Evolutionary conservation across 768 basidiomycete species (phyloP).

Genomic region (Rhizopogon vulgaris): DNA sequence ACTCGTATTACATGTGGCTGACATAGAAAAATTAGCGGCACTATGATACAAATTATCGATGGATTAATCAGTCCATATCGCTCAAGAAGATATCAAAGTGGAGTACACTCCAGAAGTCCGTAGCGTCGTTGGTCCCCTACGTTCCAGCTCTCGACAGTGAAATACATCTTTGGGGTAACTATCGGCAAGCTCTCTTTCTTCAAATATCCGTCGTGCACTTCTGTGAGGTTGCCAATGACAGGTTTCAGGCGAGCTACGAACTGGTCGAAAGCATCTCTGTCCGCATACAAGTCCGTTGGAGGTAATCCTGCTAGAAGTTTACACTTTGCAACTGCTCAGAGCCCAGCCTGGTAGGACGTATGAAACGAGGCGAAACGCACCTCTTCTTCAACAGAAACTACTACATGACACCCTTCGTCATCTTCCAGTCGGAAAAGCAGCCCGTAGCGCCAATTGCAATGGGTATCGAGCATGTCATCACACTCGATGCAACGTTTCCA

Average conservation of each 20-base stretch:
- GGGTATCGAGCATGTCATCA: slow-evolving; percentile 45
- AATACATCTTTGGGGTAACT: slow-evolving; percentile 20
- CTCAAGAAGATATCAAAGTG: slow-evolving; percentile 1
- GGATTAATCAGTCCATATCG: background rate
- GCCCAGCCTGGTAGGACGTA: background rate
- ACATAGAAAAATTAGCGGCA: background rate
- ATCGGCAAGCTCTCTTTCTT: slow-evolving; percentile 13
- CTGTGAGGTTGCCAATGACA: slow-evolving; percentile 41
- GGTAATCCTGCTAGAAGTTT: background rate
- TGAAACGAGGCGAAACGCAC: slow-evolving; percentile 16
- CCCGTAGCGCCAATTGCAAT: slow-evolving; percentile 41
- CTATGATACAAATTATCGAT: background rate
- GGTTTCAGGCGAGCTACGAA: slow-evolving; percentile 38
- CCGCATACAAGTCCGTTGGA: slow-evolving; percentile 36
- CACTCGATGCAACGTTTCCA: slow-evolving; percentile 46
- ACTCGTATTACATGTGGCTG: background rate
- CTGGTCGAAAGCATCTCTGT: slow-evolving; percentile 29
- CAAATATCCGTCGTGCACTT: slow-evolving; percentile 31
- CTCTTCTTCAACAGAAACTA: slow-evolving; percentile 44
- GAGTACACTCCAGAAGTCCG: slow-evolving; percentile 15
- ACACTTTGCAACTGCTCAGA: background rate
- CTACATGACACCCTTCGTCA: slow-evolving; percentile 33
- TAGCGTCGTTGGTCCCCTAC: slow-evolving; percentile 14
- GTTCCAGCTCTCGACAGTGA: slow-evolving; percentile 26
- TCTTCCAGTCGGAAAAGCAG: slow-evolving; percentile 51